Evolutionary conservation across 176 grass and related monocot genomes (phyloP), one percentile per base, ranked within the genome.

Genomic region (Neostapfia colusana): DNA sequence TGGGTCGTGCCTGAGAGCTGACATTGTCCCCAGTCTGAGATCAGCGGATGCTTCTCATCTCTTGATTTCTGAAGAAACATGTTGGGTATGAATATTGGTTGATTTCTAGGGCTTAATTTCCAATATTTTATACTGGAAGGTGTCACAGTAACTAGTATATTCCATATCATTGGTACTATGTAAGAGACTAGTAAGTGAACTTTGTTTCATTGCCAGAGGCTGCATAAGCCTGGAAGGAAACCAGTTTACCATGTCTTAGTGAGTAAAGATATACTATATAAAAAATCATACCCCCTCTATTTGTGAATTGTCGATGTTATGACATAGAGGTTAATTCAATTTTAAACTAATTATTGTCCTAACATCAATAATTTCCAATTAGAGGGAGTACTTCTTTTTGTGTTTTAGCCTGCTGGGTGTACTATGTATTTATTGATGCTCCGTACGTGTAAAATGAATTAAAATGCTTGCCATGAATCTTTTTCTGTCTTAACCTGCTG

Each of bases 1-100:
- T 90, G 87, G 91, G 82, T 86, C 28, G 69, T 80, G 49, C 41
- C 79, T 18, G 86, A 90, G 46, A 77, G 74, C 63, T 89, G 83
- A 84, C 70, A 72, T 78, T 39, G 79, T 79, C 10, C n/a, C 20
- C 0, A 45, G 56, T 25, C 27, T 49, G 44, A 61, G 50, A 62
- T 27, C 20, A 53, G 11, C 43, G 63, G 17, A 81, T 66, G 53
- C 11, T 46, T 65, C 20, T 6, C 23, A 18, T n/a, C 64, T 24
- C 48, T 65, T 44, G 73, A 24, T 76, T 57, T 70, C 16, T 41
- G 31, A 80, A 70, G 40, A 23, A 69, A 65, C 24, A 26, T 58
- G 55, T 25, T 26, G 55, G 9, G 40, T 27, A 26, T 21, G 10
- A 76, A 5, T n/a, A 41, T 11, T 79, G 25, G 42, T 74, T 40